phyloP scores from a whole-genome alignment of 441 rosid species.

The Pelargonium australe region DNA sequence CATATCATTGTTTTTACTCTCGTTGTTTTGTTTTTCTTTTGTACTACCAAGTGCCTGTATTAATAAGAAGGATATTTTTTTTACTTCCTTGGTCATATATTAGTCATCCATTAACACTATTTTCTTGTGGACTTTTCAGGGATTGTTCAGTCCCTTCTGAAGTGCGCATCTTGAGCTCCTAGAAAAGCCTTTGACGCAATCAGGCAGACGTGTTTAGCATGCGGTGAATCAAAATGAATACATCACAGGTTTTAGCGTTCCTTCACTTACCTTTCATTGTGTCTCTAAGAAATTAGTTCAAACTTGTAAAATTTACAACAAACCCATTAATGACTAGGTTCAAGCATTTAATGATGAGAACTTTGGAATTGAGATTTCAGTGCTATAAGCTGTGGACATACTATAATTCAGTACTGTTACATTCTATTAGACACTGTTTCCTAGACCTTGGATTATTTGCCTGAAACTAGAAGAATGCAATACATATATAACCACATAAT shows the following conservation, averaged over 20 bases:
- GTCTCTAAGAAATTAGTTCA: not conserved
- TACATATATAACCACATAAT: not conserved
- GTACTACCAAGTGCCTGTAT: not conserved
- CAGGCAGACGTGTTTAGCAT: not conserved
- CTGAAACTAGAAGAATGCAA: not conserved
- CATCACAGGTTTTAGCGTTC: not conserved
- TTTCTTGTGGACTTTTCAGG: not conserved
- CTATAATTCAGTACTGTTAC: not conserved
- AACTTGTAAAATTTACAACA: not conserved
- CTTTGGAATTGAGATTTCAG: not conserved
- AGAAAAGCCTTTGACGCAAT: not conserved
- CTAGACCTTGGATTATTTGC: not conserved
- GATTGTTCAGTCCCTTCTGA: not conserved
- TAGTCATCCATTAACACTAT: not conserved
- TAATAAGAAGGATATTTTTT: no score
- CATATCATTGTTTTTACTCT: not conserved
- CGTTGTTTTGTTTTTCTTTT: no score
- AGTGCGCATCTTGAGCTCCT: not conserved
- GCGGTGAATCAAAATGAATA: conserved; percentile 5
- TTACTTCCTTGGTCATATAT: not conserved
- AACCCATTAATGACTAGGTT: not conserved
- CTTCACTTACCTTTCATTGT: not conserved
- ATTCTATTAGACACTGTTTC: not conserved
- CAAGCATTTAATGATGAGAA: not conserved
- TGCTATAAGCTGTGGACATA: not conserved